Conservation (phyloP, 73 alveolate species). For the Symbiodinium natans region DNA sequence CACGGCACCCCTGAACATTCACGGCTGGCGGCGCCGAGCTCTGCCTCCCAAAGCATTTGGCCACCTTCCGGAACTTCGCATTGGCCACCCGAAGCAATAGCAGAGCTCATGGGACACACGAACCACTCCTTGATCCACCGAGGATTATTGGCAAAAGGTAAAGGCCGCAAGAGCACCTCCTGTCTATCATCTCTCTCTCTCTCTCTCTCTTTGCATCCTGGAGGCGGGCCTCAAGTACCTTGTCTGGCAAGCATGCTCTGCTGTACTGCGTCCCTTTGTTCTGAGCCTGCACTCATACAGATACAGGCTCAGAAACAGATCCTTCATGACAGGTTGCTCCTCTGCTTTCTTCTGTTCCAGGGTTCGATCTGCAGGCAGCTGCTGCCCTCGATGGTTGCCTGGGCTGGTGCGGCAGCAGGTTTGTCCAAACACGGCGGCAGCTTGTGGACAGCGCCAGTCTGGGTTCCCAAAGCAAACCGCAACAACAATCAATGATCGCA, state of each 20-base stretch:
- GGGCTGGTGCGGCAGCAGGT: not conserved
- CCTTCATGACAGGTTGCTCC: not conserved
- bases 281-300: not conserved
- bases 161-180: too few relatives aligned
- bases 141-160: too few relatives aligned
- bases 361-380: slow-evolving; percentile 69
- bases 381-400: slow-evolving; percentile 75
- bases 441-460: not conserved
- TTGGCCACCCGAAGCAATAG: slow-evolving; percentile 54
- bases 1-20: not conserved
- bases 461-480: not conserved
- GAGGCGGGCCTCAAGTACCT: slow-evolving; percentile 40
- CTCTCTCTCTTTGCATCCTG: not conserved
- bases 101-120: slow-evolving; percentile 66
- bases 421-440: not conserved
- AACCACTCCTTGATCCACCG: slow-evolving; percentile 37
- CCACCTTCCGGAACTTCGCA: slow-evolving; percentile 78
- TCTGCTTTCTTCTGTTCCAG: slow-evolving; percentile 70
- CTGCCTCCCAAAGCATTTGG: slow-evolving; percentile 84
- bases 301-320: not conserved
- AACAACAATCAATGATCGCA: not conserved
- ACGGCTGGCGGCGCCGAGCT: slow-evolving; percentile 43
- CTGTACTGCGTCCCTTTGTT: not conserved
- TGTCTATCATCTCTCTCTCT: too few relatives aligned
- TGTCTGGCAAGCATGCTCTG: not conserved